Evolutionary conservation across 441 rosid species (phyloP), one percentile per base, ranked within the genome.

Genomic region (Arabidopsis hybrid): DNA sequence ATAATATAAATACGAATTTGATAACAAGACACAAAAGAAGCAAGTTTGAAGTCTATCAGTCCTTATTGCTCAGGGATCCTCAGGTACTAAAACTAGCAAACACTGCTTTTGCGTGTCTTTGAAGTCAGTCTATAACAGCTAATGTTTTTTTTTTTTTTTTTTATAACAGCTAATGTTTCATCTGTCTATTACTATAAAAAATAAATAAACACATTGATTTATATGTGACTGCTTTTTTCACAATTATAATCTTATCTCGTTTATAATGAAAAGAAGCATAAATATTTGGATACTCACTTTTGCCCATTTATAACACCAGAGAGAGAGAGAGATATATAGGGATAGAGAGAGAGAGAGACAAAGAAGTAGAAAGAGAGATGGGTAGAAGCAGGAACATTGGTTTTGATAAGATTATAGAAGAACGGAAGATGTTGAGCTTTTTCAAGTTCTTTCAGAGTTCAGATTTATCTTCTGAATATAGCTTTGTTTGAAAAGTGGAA

Each of bases 381-480:
- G 60, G 13, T 45, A 13, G n/a, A 17, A 76, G 13, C 26, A 13
- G n/a, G 29, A 76, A 32, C 31, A 76, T 1, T 7, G 47, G 16
- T 62, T 76, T 76, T 13, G 51, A 7, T 7, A 7, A 1, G 32
- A 11, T 10, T 34, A 60, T n/a, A 14, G 50, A 42, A 70, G 59
- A 71, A 26, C 2, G 49, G 1, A 39, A 65, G 29, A 17, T 4
- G 3, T 47, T 71, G 39, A 31, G 64, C 40, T 77, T 77, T 64
- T 59, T 50, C 64, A 77, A 77, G 72, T 43, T 71, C 5, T 65
- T 76, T 13, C 67, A 58, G 13, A 55, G 35, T 31, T 26, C 47
- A 50, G 68, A 76, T 55, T n/a, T 77, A 26, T 71, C 76, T 9
- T 50, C 76, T 21, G 76, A 71, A 21, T 62, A 52, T 62, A 40